Evolutionary conservation across 495 filamentous ascomycete species (phyloP), one percentile per base, ranked within the genome.

Genomic region (Lindgomyces ingoldianus): DNA sequence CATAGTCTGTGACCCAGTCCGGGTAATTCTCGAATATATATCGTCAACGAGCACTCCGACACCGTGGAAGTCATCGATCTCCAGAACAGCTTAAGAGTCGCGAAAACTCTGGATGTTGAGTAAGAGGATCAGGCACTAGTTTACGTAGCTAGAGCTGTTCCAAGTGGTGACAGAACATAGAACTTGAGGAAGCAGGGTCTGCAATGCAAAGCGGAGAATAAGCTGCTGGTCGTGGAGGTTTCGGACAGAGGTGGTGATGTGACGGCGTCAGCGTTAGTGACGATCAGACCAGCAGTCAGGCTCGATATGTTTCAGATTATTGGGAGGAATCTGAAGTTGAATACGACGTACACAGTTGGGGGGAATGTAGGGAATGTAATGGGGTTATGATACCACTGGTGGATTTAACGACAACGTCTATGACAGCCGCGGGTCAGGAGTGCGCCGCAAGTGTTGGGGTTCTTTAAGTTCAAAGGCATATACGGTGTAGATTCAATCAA

Each of bases 41-140:
- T 66, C 30, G 56, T 72, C 48, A 72, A 72, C 53, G 69, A 72
- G 54, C 69, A 72, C 46, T 57, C 39, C 21, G 69, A 72, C 49
- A 72, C 67, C 11, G 60, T 72, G 2, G 69, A 72, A 36, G 49
- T 72, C 18, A 27, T 70, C 26, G 62, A 72, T 36, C 45, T 45
- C 19, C 41, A 27, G 4, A 47, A 25, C 2, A 44, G 47, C 1
- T 45, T 69, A 4, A 18, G 14, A 18, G 48, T 72, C 41, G 44
- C 60, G 42, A 41, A 65, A 19, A 72, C 69, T 1, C 9, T 72
- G 8, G 45, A 62, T 29, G 69, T 72, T 24, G 69, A 62, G 19
- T 67, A 72, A 39, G 69, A 71, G 36, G 65, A 65, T 3, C 69
- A 71, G 57, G 65, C 66, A 1, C 24, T 71, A 42, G 39, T 71